Percentiles rank a stretch among this genome's conserved stretches.
Evolutionary conservation across 108 stramenopile genomes (phyloP).

Genomic region (Mediolabrus comicus): DNA sequence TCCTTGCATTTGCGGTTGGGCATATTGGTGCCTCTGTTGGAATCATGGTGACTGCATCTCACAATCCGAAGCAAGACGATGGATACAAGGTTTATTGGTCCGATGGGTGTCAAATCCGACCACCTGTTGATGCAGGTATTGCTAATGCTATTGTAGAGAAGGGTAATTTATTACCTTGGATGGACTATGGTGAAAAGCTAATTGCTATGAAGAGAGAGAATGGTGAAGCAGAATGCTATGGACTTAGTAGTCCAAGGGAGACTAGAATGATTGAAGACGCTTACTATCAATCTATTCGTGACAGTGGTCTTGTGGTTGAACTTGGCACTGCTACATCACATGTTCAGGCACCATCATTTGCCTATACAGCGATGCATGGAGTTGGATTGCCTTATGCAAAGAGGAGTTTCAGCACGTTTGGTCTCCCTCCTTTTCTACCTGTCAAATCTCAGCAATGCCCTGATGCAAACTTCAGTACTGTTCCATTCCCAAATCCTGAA

Average conservation of each 20-base stretch:
- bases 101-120: conserved; percentile 93
- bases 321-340: conserved; percentile 1
- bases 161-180: conserved; percentile 86
- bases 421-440: conserved; percentile 65
- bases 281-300: conserved; percentile 66
- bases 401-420: conserved; percentile 72
- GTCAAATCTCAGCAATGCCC: conserved; percentile 85
- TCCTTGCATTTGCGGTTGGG: conserved; percentile 84
- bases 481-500: conserved; percentile 96
- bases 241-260: conserved; percentile 36
- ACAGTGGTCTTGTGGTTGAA: conserved; percentile 62
- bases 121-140: conserved; percentile 90
- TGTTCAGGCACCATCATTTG: conserved; percentile 53
- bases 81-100: conserved; percentile 98
- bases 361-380: conserved; percentile 98
- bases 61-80: conserved; percentile 96
- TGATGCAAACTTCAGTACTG: conserved; percentile 93
- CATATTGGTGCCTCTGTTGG: conserved; percentile 70
- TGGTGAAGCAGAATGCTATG: conserved; percentile 55
- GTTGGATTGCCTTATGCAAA: conserved; percentile 81
- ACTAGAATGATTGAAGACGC: conserved; percentile 48
- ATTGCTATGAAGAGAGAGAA: conserved; percentile 11
- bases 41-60: conserved; percentile 97
- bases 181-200: conserved; percentile 62
- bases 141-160: conserved; percentile 69